Base-by-base conservation (phyloP, 352 stramenopile genomes). In the Phytophthora chlamydospora region DNA sequence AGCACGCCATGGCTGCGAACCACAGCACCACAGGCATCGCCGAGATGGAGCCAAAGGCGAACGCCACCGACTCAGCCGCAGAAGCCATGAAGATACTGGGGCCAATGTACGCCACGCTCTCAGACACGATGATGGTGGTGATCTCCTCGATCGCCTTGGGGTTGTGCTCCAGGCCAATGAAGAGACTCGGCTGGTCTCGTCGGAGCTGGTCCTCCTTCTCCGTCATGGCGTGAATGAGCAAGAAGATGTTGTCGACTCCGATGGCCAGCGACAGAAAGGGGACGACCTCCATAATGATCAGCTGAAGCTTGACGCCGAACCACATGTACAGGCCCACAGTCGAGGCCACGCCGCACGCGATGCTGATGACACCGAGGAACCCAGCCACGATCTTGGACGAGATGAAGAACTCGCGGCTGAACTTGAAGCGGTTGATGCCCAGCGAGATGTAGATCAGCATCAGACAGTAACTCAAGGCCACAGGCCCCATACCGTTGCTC, bases 271-370 rank as follows among this genome's bases (percentile, higher is more conserved):
- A 82, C 39, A 89, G 57, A 58, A 89, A 89, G 21, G 80, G 80
- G 27, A 89, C 78, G 14, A 89, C 80, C 21, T 89, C 80, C 73
- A 89, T 88, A 36, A 89, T 85, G 29, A 89, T 83, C 14, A 89
- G 50, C 59, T 89, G 80, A 17, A 89, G 62, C 45, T 85, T 84
- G 24, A 79, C 80, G 12, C 71, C 73, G 33, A 61, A 65, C 80
- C 77, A 88, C 61, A 80, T 82, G 68, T 83, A 89, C 16, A 89
- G 52, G 24, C 75, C 80, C 34, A 89, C 85, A 5, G 80, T 89
- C 19, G 73, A 71, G 10, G 76, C 65, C 46, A 89, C 80, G 44
- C 75, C 75, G n/a, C 80, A 71, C 29, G 86, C 72, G 46, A 89
- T 86, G 58, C 75, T 80, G 27, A 84, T 66, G 7, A 89, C 76